These are phyloP conservation scores for Aureobasidium musti DNA, from an alignment of 2,329 filamentous ascomycete genomes.

Conservation along the genomic window DNA sequence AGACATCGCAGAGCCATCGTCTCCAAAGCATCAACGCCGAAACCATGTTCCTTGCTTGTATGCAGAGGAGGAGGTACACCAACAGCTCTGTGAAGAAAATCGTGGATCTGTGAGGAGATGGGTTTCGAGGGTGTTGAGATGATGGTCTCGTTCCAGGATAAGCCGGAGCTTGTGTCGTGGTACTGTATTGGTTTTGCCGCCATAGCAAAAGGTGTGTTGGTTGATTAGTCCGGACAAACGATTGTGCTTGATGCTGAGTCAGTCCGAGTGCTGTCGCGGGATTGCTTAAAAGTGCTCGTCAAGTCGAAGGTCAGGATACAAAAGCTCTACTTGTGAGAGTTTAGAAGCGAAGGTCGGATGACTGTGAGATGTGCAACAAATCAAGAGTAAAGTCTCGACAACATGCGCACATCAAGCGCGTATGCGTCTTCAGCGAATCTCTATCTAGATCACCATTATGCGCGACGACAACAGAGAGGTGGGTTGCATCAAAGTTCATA, in stretches of 20 bases:
- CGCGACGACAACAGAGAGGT: not conserved
- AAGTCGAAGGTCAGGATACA: not conserved
- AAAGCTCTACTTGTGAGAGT: not conserved
- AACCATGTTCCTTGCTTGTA: not conserved
- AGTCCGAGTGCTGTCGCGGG: not conserved
- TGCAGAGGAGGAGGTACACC: not conserved
- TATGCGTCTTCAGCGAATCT: not conserved
- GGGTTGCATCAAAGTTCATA: slow-evolving; percentile 21
- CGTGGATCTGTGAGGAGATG: not conserved
- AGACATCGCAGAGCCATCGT: slow-evolving; percentile 31
- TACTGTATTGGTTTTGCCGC: not conserved
- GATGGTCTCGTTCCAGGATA: slow-evolving; percentile 6
- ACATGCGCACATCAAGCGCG: not conserved
- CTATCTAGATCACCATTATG: not conserved
- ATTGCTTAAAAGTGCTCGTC: not conserved
- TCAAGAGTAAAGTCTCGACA: not conserved
- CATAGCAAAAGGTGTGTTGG: not conserved
- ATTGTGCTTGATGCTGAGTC: not conserved
- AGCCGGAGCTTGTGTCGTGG: not conserved
- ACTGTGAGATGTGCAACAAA: not conserved
- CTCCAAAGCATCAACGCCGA: slow-evolving; percentile 34
- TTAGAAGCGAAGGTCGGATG: not conserved
- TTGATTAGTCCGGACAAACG: not conserved
- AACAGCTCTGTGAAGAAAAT: not conserved
- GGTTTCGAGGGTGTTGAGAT: not conserved